Conservation (phyloP, 176 grass and related monocot species). For the Zoysia pacifica region DNA sequence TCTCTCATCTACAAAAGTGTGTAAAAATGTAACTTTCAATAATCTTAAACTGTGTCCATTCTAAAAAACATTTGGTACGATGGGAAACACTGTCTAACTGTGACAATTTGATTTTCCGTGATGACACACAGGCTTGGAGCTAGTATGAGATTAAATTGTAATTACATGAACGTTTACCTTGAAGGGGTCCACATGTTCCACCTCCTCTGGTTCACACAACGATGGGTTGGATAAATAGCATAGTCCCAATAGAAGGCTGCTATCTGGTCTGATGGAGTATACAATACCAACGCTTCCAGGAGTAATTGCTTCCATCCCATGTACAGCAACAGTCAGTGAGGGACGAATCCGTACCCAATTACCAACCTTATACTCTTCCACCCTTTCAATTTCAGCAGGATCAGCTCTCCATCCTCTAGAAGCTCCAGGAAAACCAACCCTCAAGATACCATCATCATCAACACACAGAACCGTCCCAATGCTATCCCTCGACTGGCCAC, state of each 20-base stretch:
- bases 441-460: slow-evolving; percentile 97
- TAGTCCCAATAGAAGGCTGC: slow-evolving; percentile 89
- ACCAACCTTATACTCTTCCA: slow-evolving; percentile 97
- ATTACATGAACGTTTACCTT: slow-evolving; percentile 52
- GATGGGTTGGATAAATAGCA: slow-evolving; percentile 91
- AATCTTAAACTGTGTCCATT: too few relatives aligned
- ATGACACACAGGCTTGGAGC: too few relatives aligned
- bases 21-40: too few relatives aligned
- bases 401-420: slow-evolving; percentile 99
- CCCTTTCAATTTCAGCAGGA: slow-evolving; percentile 98
- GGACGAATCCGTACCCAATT: slow-evolving; percentile 91
- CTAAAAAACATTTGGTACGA: too few relatives aligned
- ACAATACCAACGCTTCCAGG: slow-evolving; percentile 96
- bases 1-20: too few relatives aligned
- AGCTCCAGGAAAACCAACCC: slow-evolving; percentile 96
- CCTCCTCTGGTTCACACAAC: slow-evolving; percentile 98
- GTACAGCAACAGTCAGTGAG: slow-evolving; percentile 72
- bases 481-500: slow-evolving; percentile 90
- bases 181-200: slow-evolving; percentile 96
- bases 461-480: slow-evolving; percentile 98
- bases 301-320: slow-evolving; percentile 90
- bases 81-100: too few relatives aligned
- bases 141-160: slow-evolving; percentile 5
- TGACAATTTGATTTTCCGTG: too few relatives aligned
- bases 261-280: slow-evolving; percentile 94